Evolutionary conservation across 768 basidiomycete species (phyloP), one percentile per base, ranked within the genome.

Genomic region (Collybia sp.): DNA sequence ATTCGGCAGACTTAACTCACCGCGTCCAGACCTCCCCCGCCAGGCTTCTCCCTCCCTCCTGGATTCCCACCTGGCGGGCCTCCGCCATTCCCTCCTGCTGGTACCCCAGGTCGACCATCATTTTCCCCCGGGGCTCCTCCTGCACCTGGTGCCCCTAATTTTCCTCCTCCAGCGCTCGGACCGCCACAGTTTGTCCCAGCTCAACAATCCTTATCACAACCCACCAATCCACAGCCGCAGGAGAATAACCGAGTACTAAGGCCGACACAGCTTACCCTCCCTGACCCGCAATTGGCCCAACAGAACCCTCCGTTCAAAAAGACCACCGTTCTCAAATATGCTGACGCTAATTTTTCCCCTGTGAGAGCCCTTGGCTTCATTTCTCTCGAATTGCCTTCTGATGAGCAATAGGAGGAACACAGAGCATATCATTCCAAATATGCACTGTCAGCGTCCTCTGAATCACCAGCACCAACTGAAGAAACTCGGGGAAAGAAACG

Each of bases 221-320:
- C 48, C 49, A 46, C 49, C 46, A 31, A 25, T 25, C 25, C 25
- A 25, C 56, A 44, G 35, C 44, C 46, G 45, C 49, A 12, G 2
- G 20, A 13, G 11, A 37, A 41, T 37, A 53, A 50, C 41, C 49
- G 44, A 39, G 50, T 55, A 48, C 50, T 53, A 42, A 61, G 57
- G 36, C 62, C 64, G 18, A 50, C 60, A 10, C 60, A 63, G 43
- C 65, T 69, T 13, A 67, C 60, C 2, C 64, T 88, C 33, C 87
- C 86, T 1, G 74, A 82, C 55, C 71, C 77, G 8, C 64, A 71
- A 4, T 62, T 80, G 33, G 68, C 72, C 15, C 86, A 90, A 67
- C 80, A 74, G 12, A 84, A 87, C 55, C 78, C 84, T 11, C 72
- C 79, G 1, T 80, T 88, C 57, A 92, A 90, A 72, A 88, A 89